Percentiles rank a stretch among this genome's conserved stretches.
These are phyloP conservation scores for Chytridiales sp. DNA, from an alignment of 371 early-diverging fungal genomes.

Conservation along the genomic window DNA sequence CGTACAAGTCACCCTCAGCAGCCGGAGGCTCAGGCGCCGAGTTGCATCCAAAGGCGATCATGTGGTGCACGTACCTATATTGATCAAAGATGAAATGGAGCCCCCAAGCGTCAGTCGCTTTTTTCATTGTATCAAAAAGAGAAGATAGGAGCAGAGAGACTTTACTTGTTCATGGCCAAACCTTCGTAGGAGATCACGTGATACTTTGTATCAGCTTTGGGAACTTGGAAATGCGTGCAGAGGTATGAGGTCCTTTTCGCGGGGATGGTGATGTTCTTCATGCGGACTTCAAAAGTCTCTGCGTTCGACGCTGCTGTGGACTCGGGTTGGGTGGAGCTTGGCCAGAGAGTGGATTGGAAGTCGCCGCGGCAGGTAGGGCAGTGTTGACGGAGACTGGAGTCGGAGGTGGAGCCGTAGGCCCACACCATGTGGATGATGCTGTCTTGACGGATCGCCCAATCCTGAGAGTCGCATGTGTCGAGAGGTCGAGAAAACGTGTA, in stretches of 20 bases:
- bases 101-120: too few species aligned
- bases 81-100: background rate
- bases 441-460: constrained; percentile 4
- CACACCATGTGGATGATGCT: background rate
- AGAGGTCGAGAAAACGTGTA: constrained; percentile 17
- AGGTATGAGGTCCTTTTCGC: constrained; percentile 7
- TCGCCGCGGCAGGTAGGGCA: constrained; percentile 14
- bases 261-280: constrained; percentile 17
- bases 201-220: constrained; percentile 15
- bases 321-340: background rate
- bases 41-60: constrained; percentile 19
- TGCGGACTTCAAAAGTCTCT: constrained; percentile 7
- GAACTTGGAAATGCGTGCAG: constrained; percentile 18
- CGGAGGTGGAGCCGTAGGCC: background rate
- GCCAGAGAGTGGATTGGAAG: background rate
- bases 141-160: too few species aligned
- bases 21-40: constrained; percentile 1
- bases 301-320: background rate
- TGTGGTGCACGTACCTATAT: constrained; percentile 18
- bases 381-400: constrained; percentile 6
- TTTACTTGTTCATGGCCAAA: constrained; percentile 3
- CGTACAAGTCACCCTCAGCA: constrained; percentile 9
- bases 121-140: too few species aligned
- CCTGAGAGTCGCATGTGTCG: constrained; percentile 20
- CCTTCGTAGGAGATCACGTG: constrained; percentile 16